These are phyloP conservation scores for Boletus albobrunnescens DNA, from an alignment of 1,284 basidiomycete species.

Conservation along the genomic window DNA sequence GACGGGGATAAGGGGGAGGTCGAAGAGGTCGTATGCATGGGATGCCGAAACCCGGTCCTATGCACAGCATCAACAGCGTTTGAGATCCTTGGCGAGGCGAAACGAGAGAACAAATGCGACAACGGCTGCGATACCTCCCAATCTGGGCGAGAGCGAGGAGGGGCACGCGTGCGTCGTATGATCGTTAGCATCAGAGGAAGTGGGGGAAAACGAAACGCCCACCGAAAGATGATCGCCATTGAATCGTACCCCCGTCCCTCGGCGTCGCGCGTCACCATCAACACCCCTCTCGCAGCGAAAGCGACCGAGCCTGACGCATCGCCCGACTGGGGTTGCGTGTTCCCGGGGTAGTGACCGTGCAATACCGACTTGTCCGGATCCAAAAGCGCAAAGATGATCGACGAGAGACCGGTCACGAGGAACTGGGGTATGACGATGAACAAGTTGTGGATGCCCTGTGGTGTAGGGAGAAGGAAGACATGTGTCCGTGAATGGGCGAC, in stretches of 20 bases:
- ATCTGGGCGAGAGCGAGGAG: conserved; percentile 3
- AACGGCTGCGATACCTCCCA: conserved; percentile 70
- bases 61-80: conserved; percentile 38
- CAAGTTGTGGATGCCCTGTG: conserved; percentile 86
- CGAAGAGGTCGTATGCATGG: not conserved
- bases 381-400: conserved; percentile 63
- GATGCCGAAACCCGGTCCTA: not conserved
- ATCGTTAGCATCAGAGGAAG: not conserved
- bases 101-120: conserved; percentile 69
- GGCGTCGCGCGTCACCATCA: not conserved
- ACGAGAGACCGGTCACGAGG: conserved; percentile 62
- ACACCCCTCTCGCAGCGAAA: not conserved
- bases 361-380: conserved; percentile 53
- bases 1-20: not conserved
- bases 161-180: not conserved
- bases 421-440: conserved; percentile 81
- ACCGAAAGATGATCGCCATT: conserved; percentile 78
- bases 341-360: conserved; percentile 37
- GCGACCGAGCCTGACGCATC: not conserved
- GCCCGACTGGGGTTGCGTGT: conserved; percentile 10
- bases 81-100: conserved; percentile 55
- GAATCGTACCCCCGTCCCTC: conserved; percentile 31
- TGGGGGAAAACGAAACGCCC: not conserved
- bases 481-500: no score
- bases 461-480: not conserved